phyloP scores from a whole-genome alignment of 257 asterid species.

The Penstemon davidsonii region DNA sequence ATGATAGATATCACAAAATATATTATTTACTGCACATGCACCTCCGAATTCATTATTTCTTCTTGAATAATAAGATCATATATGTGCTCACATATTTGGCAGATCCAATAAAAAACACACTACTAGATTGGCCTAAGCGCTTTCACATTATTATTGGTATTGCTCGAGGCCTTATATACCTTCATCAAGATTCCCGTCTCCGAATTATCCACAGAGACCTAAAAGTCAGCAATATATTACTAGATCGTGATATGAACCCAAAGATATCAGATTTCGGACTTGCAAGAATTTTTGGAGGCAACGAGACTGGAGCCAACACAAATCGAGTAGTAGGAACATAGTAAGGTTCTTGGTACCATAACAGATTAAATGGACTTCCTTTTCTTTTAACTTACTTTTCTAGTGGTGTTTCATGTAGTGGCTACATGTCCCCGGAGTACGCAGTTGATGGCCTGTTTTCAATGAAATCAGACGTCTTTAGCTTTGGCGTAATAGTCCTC shows the following conservation, averaged over 20 bases:
- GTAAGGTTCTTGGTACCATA: slow-evolving; percentile 30
- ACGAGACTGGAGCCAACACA: slow-evolving; percentile 49
- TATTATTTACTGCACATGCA: neutral
- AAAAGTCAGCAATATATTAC: slow-evolving; percentile 55
- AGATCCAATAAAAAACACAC: slow-evolving; percentile 31
- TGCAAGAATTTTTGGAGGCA: slow-evolving; percentile 44
- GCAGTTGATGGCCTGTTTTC: slow-evolving; percentile 34
- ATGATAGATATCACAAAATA: too few relatives aligned
- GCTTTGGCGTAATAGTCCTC: slow-evolving; percentile 36
- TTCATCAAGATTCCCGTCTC: slow-evolving; percentile 58
- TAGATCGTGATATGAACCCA: slow-evolving; percentile 48
- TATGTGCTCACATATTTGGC: neutral
- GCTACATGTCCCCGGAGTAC: slow-evolving; percentile 45
- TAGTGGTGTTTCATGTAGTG: slow-evolving; percentile 19
- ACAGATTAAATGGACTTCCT: neutral
- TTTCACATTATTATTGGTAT: slow-evolving; percentile 44
- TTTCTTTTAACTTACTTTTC: neutral
- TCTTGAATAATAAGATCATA: neutral
- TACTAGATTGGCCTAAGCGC: slow-evolving; percentile 51
- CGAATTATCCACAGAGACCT: slow-evolving; percentile 51
- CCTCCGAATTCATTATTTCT: neutral
- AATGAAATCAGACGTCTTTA: slow-evolving; percentile 38
- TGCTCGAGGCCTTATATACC: slow-evolving; percentile 52
- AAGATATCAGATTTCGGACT: slow-evolving; percentile 63
- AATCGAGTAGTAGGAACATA: slow-evolving; percentile 50